Conservation (phyloP, 2,329 filamentous ascomycete species). For the Hirsutella minnesotensis region DNA sequence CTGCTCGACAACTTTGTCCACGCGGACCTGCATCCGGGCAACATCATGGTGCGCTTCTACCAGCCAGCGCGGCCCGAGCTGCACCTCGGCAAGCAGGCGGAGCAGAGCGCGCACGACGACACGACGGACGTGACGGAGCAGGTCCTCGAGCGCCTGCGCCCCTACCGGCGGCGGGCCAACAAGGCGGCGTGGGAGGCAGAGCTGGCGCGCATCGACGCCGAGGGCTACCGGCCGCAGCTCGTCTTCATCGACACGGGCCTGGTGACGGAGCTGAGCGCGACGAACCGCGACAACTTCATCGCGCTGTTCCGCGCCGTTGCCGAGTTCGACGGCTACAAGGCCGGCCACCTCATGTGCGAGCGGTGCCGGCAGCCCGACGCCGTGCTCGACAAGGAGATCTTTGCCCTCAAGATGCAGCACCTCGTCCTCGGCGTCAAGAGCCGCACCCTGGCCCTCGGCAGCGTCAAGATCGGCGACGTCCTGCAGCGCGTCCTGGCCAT, state of each 20-base stretch:
- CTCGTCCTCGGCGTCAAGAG: conserved; percentile 85
- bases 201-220: conserved; percentile 64
- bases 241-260: conserved; percentile 97
- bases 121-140: conserved; percentile 74
- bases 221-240: conserved; percentile 85
- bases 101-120: conserved; percentile 26
- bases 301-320: conserved; percentile 93
- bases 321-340: conserved; percentile 93
- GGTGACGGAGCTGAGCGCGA: conserved; percentile 82
- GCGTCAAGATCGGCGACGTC: conserved; percentile 92
- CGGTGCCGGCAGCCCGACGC: conserved; percentile 85
- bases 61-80: conserved; percentile 64
- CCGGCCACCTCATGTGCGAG: conserved; percentile 91
- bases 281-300: conserved; percentile 81
- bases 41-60: conserved; percentile 99
- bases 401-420: conserved; percentile 94
- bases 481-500: conserved; percentile 81
- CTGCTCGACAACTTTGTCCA: conserved; percentile 97
- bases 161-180: conserved; percentile 52
- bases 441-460: conserved; percentile 80
- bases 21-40: conserved; percentile 90
- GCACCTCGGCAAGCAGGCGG: conserved; percentile 14
- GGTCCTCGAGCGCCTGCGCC: conserved; percentile 68
- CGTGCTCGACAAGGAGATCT: conserved; percentile 80
- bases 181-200: conserved; percentile 61